Base-by-base conservation (phyloP, 2,329 filamentous ascomycete species). In the Eurotiales sp. region DNA sequence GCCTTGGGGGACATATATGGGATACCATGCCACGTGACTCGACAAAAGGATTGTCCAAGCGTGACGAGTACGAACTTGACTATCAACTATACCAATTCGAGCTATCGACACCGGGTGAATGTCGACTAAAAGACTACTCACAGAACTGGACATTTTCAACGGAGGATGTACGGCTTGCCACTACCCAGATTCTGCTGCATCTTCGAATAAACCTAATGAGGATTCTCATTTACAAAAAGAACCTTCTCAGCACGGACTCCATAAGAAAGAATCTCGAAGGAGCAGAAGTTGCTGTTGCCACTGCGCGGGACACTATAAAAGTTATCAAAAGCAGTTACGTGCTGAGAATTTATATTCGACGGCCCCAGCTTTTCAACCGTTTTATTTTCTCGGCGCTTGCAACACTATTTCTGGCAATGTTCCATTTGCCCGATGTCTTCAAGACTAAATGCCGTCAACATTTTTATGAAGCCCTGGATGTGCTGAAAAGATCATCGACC, bases 171-270 rank as follows among this genome's bases (percentile, higher is more conserved):
- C 83, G 84, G 55, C 71, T 85, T 4, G 84, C 85, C 56, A 84
- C 91, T 1, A 76, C 95, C 6, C 86, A 87, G 52, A 85, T 95
- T 22, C 83, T 93, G 67, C 87, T 93, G 11, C 91, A 93, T 63
- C 75, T 96, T 7, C 83, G 91, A n/a, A 80, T 88, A 1, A 96
- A 96, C 61, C 90, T 95, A 72, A 87, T 95, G 71, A 86, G 91
- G 5, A 92, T 91, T 58, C 84, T 90, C 66, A 86, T 96, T 36
- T 89, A 95, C 68, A 88, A 90, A 0, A 90, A 90, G 0, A 84
- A 96, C 2, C 72, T 96, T 8, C 88, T 95, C 66, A 91, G 85
- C 27, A 84, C 87, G 3, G 87, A 83, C 10, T 90, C 86, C 61
- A 95, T 96, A 59, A 82, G 86, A 72, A 81, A 85, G 46, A 86